Base-by-base conservation (phyloP, 176 grass and related monocot species). In the Zizania latifolia region DNA sequence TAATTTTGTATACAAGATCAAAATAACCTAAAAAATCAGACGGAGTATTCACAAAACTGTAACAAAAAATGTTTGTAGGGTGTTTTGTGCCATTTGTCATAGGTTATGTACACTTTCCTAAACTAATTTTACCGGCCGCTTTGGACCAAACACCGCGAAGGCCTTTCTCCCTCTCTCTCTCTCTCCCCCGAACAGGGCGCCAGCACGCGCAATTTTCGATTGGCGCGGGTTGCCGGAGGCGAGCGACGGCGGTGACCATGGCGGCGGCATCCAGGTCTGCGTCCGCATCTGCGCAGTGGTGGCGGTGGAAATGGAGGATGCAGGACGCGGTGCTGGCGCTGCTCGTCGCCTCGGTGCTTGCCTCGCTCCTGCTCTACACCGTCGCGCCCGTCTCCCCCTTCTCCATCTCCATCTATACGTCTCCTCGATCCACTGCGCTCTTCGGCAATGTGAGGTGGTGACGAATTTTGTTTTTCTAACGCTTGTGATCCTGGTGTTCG, bases 291-390 rank as follows among this genome's bases (percentile, higher is more conserved):
- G 35, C 39, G 59, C 50, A n/a, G n/a, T 17, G 66, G 75, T 48
- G 19, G 17, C 24, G 65, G 56, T 9, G 57, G 66, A 80, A 56
- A 38, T 68, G 79, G 4, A 84, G 58, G 36, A 71, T 82, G 33
- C 83, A 68, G 58, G 68, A 74, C 40, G 57, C 75, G 22, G 81
- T 89, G 58, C 45, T 89, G 38, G 26, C 78, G 11, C 69, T 92
- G 58, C 86, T 96, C 51, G 24, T 91, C 59, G 68, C 58, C 41
- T 87, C 89, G 22, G 68, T 96, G 62, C 67, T 89, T 22, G 84
- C 86, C 15, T 84, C 89, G 19, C 83, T 96, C 62, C 46, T 76
- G 24, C 81, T 92, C 71, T 91, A 78, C 72, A 82, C 17, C 70
- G 83, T 83, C 75, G 70, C 68, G 3, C 46, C 65, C 46, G 35